Percentiles rank a stretch among this genome's conserved stretches.
Conservation (phyloP, 2,329 filamentous ascomycete species). For the Fusarium mundagurra region DNA sequence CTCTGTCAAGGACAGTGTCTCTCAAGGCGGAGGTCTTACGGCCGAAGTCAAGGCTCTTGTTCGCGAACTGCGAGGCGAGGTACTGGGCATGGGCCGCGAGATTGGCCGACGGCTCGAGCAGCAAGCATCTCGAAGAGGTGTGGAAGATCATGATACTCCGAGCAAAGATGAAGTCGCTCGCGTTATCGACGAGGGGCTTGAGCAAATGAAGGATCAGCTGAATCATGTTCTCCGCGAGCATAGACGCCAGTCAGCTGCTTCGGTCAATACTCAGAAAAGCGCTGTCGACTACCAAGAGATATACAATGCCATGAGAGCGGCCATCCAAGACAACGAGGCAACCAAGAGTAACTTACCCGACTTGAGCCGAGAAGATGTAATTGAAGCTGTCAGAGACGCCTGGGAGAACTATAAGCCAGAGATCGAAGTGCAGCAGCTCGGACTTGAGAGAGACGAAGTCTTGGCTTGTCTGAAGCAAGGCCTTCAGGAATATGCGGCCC, state of each 20-base stretch:
- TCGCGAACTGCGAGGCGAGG: slow-evolving; percentile 88
- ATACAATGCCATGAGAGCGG: slow-evolving; percentile 84
- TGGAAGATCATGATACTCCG: slow-evolving; percentile 60
- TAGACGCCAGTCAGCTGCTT: slow-evolving; percentile 72
- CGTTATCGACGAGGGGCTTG: slow-evolving; percentile 82
- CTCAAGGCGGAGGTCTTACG: slow-evolving; percentile 87
- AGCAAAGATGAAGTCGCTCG: slow-evolving; percentile 76
- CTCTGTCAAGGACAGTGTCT: slow-evolving; percentile 89
- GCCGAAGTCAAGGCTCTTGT: slow-evolving; percentile 92
- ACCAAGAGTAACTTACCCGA: slow-evolving; percentile 50
- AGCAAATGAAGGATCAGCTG: slow-evolving; percentile 86
- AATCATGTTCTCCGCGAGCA: slow-evolving; percentile 81
- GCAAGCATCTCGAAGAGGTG: slow-evolving; percentile 62
- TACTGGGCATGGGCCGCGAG: slow-evolving; percentile 93
- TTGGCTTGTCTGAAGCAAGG: slow-evolving; percentile 88
- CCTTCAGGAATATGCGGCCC: slow-evolving; percentile 76
- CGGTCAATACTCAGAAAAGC: slow-evolving; percentile 68
- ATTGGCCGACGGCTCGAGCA: slow-evolving; percentile 84
- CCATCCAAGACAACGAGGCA: slow-evolving; percentile 70
- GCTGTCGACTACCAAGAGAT: slow-evolving; percentile 82
- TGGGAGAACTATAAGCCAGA: slow-evolving; percentile 96
- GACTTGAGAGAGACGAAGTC: slow-evolving; percentile 89
- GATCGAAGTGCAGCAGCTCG: slow-evolving; percentile 89
- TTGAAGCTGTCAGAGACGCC: slow-evolving; percentile 86
- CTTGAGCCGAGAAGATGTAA: slow-evolving; percentile 81